Evolutionary conservation across 2,329 filamentous ascomycete species (phyloP).

Genomic region (Tolypocladium album): DNA sequence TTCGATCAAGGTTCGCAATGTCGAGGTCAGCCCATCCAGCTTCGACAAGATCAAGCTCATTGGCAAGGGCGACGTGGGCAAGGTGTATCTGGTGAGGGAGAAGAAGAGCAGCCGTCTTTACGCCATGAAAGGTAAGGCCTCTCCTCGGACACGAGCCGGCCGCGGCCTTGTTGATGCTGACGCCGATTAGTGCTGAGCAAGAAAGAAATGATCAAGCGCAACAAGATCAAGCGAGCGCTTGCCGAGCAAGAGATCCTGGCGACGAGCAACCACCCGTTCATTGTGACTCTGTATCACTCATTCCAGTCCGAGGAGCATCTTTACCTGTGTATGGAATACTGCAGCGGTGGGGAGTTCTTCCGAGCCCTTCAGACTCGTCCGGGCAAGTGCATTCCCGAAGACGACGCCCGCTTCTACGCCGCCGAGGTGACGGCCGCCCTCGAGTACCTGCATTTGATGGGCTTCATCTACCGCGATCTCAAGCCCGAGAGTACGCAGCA

Average conservation of each 20-base stretch:
- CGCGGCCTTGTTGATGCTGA: not conserved
- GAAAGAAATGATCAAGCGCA: conserved; percentile 99
- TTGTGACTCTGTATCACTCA: conserved; percentile 95
- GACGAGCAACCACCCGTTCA: conserved; percentile 98
- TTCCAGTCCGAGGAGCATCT: conserved; percentile 98
- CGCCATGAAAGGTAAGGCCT: conserved; percentile 83
- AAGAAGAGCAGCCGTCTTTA: conserved; percentile 95
- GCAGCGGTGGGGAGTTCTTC: conserved; percentile 97
- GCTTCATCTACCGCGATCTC: conserved; percentile 95
- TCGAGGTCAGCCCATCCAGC: conserved; percentile 88
- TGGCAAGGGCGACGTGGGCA: conserved; percentile 96
- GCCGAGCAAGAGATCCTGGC: conserved; percentile 97
- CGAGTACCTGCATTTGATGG: conserved; percentile 97
- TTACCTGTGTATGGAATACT: conserved; percentile 99
- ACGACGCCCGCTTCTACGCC: conserved; percentile 93
- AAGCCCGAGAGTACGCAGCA: conserved; percentile 83
- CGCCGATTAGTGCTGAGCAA: conserved; percentile 76
- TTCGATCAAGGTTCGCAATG: conserved; percentile 95
- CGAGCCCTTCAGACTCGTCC: conserved; percentile 89
- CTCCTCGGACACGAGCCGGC: not conserved
- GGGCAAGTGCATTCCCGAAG: conserved; percentile 94
- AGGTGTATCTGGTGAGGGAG: conserved; percentile 93
- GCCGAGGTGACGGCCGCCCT: conserved; percentile 93
- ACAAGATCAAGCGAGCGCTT: conserved; percentile 97
- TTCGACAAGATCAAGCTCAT: conserved; percentile 99